phyloP scores from a whole-genome alignment of 768 basidiomycete genomes.

The Pleurotus giganteus region DNA sequence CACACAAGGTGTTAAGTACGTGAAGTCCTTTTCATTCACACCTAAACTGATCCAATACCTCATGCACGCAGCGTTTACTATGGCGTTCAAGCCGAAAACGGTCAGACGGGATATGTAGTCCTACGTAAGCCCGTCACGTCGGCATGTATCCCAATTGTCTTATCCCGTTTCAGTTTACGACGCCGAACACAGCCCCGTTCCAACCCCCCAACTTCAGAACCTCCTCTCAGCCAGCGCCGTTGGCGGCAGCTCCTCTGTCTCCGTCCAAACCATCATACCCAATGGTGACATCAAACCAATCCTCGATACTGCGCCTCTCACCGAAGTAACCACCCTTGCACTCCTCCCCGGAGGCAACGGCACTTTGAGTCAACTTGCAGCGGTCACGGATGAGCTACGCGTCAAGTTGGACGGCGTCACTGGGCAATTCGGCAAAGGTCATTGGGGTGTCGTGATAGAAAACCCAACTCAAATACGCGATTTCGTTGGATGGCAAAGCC shows the following conservation, averaged over 20 bases:
- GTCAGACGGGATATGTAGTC: conserved; percentile 7
- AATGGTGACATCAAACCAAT: not conserved
- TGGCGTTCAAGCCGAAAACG: conserved; percentile 5
- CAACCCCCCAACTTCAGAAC: not conserved
- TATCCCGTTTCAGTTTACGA: not conserved
- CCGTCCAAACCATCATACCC: not conserved
- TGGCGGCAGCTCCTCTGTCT: not conserved
- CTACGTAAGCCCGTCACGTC: not conserved
- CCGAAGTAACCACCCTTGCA: not conserved
- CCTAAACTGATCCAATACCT: no score
- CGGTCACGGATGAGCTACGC: not conserved
- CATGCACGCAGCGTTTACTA: not conserved
- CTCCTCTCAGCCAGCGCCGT: not conserved
- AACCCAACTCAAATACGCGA: not conserved
- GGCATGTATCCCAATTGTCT: not conserved
- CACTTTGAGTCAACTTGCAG: not conserved
- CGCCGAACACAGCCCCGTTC: not conserved
- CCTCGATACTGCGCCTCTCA: not conserved
- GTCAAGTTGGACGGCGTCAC: conserved; percentile 2
- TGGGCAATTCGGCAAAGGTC: conserved; percentile 1
- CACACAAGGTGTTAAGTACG: not conserved
- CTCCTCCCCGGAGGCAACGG: not conserved
- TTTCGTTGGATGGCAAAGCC: conserved; percentile 6
- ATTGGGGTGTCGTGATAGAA: conserved; percentile 5
- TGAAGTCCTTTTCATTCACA: not conserved